Conservation (phyloP, 164 flowering plant species). For the Sedum album region DNA sequence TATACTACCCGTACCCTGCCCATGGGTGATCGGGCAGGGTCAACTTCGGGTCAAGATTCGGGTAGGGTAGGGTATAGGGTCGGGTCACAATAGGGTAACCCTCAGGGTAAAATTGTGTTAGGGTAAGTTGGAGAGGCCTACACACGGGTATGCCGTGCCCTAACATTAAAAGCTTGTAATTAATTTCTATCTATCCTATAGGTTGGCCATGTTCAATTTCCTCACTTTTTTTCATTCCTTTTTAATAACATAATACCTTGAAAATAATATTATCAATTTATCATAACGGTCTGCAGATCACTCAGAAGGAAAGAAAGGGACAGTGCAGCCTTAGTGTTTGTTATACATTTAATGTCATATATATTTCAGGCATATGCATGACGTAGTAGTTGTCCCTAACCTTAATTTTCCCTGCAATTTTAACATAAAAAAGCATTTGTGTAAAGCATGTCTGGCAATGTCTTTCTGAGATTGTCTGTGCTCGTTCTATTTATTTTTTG, state of each 20-base stretch:
- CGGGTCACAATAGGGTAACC: no score
- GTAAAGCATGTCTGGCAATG: background rate
- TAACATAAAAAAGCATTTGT: background rate
- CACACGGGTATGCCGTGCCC: constrained; percentile 7
- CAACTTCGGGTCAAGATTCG: no score
- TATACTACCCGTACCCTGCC: no score
- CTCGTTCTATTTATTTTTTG: background rate
- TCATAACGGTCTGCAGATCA: background rate
- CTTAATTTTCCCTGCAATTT: background rate
- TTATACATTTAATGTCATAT: constrained; percentile 1
- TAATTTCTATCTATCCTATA: background rate
- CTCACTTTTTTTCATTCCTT: background rate
- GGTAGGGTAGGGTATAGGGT: no score
- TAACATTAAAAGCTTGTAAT: background rate
- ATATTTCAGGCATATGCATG: background rate
- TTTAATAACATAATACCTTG: background rate
- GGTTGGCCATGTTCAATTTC: constrained; percentile 2
- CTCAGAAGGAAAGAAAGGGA: constrained; percentile 3
- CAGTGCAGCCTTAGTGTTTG: constrained; percentile 2
- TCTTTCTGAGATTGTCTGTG: background rate
- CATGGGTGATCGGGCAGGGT: no score
- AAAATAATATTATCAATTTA: background rate
- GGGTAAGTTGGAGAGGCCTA: no score
- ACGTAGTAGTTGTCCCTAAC: background rate
- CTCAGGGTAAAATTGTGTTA: no score